Conservation (phyloP, 148 eudicot species). For the Fagopyrum tataricum region DNA sequence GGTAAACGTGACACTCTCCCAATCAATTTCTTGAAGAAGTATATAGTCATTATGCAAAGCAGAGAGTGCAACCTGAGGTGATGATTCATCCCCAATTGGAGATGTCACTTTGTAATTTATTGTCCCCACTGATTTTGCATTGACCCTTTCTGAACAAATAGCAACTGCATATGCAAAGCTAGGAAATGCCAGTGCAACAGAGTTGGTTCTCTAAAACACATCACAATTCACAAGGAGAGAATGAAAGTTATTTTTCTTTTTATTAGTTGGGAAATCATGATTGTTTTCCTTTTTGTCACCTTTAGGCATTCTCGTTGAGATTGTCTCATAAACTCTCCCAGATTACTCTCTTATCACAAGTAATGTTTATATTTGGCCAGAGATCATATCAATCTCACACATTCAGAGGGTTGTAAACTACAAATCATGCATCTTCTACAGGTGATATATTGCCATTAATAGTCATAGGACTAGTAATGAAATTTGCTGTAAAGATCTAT, state of each 20-base stretch:
- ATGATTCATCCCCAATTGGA: neutral
- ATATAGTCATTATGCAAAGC: constrained; percentile 91
- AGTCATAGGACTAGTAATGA: neutral
- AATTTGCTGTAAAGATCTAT: neutral
- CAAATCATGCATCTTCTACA: constrained; percentile 60
- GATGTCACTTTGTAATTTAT: constrained; percentile 1
- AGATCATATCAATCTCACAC: constrained; percentile 60
- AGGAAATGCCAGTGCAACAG: constrained; percentile 77
- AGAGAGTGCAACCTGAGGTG: constrained; percentile 97
- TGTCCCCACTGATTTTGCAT: constrained; percentile 9
- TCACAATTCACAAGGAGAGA: neutral
- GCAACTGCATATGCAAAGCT: constrained; percentile 98
- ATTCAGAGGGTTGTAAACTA: constrained; percentile 56
- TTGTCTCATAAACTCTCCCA: neutral
- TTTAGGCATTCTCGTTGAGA: neutral
- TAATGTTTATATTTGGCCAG: constrained; percentile 43
- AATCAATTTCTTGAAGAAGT: constrained; percentile 89
- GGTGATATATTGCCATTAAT: constrained; percentile 36
- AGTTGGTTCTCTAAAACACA: constrained; percentile 37
- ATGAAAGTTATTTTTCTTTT: neutral
- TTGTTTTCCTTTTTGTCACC: neutral
- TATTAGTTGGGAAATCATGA: neutral
- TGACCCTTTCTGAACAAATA: constrained; percentile 53
- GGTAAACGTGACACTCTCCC: constrained; percentile 82
- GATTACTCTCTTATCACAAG: constrained; percentile 10